Evolutionary conservation across 257 asterid species (phyloP), one percentile per base, ranked within the genome.

Genomic region (Nicotiana tabacum): DNA sequence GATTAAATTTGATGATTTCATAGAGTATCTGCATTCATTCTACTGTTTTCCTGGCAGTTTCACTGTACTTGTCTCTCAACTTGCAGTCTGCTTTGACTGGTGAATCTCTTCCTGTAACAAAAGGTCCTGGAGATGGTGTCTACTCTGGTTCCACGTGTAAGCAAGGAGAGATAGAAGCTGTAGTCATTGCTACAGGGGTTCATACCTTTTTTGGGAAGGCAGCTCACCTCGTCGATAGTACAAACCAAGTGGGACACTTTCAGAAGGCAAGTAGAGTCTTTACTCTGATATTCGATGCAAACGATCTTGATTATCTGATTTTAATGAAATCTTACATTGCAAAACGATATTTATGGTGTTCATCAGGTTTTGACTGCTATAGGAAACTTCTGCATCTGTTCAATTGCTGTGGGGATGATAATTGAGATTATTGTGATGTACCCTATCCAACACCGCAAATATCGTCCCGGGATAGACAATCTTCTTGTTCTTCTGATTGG

Each of bases 61-160:
- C 83, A 64, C 77, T 77, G 30, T 74, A 77, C 37, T 60, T 57
- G 24, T 65, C 13, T 60, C 64, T 82, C 29, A 81, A 51, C 77
- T 77, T 91, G 87, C 97, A 95, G 99, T 95, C 99, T 76, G 99
- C 99, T 84, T 90, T 94, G 89, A 95, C 97, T 3, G 99, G 99
- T 2, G 98, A 94, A 90, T 95, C 99, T 80, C 98, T 96, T 83
- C 99, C 99, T 1, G 98, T 93, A 57, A 94, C 98, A 2, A 96
- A 96, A 84, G 96, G 98, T 39, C 96, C 97, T 8, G 99, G 99
- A 2, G 99, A 96, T 65, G 99, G 98, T 16, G 90, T 96, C 33
- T 96, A 96, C 89, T 96, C 99, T 32, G 99, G 99, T 85, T 96
- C 99, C 21, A 96, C 99, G 3, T 96, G 99, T 93, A 96, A 96